phyloP scores from a whole-genome alignment of 2,329 filamentous ascomycete species.

The Leptographium galeiforme region DNA sequence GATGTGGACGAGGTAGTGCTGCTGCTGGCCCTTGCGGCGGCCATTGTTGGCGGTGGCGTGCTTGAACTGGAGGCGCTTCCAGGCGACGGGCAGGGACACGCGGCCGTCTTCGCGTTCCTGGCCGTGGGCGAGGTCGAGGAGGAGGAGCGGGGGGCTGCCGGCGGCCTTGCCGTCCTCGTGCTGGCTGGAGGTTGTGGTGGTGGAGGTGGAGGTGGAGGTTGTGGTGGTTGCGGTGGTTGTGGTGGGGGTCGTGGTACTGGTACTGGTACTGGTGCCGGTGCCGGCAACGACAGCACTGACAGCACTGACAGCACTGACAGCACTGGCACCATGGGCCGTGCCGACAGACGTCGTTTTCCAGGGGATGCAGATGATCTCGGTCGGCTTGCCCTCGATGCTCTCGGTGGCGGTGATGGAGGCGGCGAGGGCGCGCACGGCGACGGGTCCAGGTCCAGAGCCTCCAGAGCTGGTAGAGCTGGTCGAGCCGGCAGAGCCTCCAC shows the following conservation, averaged over 20 bases:
- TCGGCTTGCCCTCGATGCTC: slow-evolving; percentile 80
- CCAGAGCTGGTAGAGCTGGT: too few relatives aligned
- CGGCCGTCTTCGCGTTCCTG: slow-evolving; percentile 61
- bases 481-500: too few relatives aligned
- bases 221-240: too few relatives aligned
- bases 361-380: slow-evolving; percentile 91
- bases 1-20: slow-evolving; percentile 84
- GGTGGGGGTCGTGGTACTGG: slow-evolving; percentile 17
- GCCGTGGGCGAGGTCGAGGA: slow-evolving; percentile 40
- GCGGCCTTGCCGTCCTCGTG: slow-evolving; percentile 32
- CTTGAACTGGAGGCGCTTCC: slow-evolving; percentile 91
- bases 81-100: slow-evolving; percentile 71
- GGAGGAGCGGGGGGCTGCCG: slow-evolving; percentile 37
- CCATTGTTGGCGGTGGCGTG: slow-evolving; percentile 96
- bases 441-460: slow-evolving; percentile 25
- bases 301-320: too few relatives aligned
- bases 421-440: slow-evolving; percentile 64
- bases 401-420: slow-evolving; percentile 77
- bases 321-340: too few relatives aligned
- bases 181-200: background rate
- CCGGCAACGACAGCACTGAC: too few relatives aligned
- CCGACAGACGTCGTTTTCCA: slow-evolving; percentile 80
- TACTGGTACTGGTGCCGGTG: too few relatives aligned
- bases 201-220: too few relatives aligned
- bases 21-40: slow-evolving; percentile 81